Conservation (phyloP, 805 yeast species). For the Millerozyma miso region DNA sequence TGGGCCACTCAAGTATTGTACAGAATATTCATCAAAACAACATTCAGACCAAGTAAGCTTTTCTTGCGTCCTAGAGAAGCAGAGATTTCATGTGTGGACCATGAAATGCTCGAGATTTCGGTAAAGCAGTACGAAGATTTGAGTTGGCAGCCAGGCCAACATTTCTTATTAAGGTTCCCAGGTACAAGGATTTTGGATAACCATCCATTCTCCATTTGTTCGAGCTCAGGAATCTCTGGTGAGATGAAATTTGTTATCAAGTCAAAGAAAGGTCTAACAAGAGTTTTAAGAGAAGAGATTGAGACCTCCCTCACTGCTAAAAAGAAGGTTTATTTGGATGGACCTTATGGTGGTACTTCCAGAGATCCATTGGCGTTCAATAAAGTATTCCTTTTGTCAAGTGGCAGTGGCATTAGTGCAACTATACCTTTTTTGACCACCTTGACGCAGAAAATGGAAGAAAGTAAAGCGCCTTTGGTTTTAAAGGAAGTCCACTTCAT, state of each 20-base stretch:
- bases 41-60: constrained; percentile 40
- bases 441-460: constrained; percentile 15
- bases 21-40: constrained; percentile 42
- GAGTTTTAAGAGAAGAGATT: constrained; percentile 23
- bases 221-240: constrained; percentile 20
- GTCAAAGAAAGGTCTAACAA: constrained; percentile 47
- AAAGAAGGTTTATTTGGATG: constrained; percentile 43
- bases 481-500: constrained; percentile 32
- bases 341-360: constrained; percentile 54
- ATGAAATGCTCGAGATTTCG: constrained; percentile 29
- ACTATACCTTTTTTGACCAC: constrained; percentile 40
- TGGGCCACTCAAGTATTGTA: constrained; percentile 49
- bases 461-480: constrained; percentile 7
- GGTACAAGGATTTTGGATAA: constrained; percentile 44
- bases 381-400: constrained; percentile 35
- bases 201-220: constrained; percentile 54
- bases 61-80: constrained; percentile 38
- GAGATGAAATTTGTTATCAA: constrained; percentile 43
- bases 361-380: constrained; percentile 45
- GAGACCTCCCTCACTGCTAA: constrained; percentile 22
- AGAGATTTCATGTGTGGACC: constrained; percentile 18
- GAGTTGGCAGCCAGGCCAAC: constrained; percentile 54
- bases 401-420: constrained; percentile 54
- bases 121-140: constrained; percentile 32
- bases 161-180: constrained; percentile 44